Base-by-base conservation (phyloP, 1,284 basidiomycete species). In the Sporisorium reilianum region DNA sequence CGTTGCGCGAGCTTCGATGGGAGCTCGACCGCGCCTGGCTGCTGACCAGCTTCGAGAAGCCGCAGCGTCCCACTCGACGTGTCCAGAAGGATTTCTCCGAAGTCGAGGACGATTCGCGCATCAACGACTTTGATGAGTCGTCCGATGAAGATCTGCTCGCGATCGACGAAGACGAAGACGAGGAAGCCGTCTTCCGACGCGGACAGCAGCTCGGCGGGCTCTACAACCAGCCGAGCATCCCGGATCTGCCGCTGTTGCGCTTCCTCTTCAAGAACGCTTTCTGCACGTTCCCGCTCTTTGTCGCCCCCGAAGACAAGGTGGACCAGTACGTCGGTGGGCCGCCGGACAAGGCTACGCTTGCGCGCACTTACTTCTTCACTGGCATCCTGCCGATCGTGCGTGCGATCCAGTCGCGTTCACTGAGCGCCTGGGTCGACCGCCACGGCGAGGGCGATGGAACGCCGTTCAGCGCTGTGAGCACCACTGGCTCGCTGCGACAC, bases 221-320 rank as follows among this genome's bases (percentile, higher is more conserved):
- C 32, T 62, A 73, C 56, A 56, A 42, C 25, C 62, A 74, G 45
- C 50, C 57, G 5, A 56, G 58, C 40, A 70, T 74, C 23, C 75
- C 71, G 1, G 77, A 80, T 34, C 61, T 82, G 49, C 79, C 80
- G 14, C 68, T 83, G 38, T 41, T 83, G 52, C 79, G 79, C 45
- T 79, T 82, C 61, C 60, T 83, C 25, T 71, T 80, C 65, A 78
- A 79, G 58, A 78, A 80, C 48, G 80, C 77, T 9, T 77, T 82
- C 40, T 72, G 70, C 55, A 82, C 79, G 20, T 82, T 78, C 64
- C 80, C 80, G 3, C 72, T 82, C 49, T 81, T 82, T 53, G 79
- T 80, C 6, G 68, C 71, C n/a, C 73, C 78, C 20, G 79, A 80
- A 46, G 73, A 75, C 46, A 67, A 64, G 56, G 51, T 60, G 26